Evolutionary conservation across 2,329 filamentous ascomycete species (phyloP).

Genomic region (Didymella arachidicola): DNA sequence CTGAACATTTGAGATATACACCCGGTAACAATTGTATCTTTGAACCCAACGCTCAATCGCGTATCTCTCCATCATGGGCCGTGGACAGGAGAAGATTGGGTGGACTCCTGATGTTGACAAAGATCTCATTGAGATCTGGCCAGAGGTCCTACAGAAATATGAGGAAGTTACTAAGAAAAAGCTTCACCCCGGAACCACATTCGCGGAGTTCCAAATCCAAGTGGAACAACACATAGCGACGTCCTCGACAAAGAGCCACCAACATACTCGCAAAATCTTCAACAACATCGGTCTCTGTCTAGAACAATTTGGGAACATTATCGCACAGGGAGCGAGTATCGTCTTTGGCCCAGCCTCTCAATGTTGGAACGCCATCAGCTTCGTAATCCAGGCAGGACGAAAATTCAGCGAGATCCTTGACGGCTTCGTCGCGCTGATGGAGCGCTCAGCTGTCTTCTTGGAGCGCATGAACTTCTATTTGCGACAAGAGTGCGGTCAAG

Average conservation of each 20-base stretch:
- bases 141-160: constrained; percentile 19
- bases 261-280: constrained; percentile 13
- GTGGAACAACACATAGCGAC: neutral
- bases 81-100: neutral
- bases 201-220: constrained; percentile 14
- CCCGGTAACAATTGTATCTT: too few species aligned
- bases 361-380: constrained; percentile 30
- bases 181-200: constrained; percentile 7
- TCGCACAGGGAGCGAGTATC: constrained; percentile 14
- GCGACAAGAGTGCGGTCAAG: neutral
- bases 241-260: constrained; percentile 11
- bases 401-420: constrained; percentile 17
- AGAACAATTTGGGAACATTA: constrained; percentile 15
- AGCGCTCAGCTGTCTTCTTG: constrained; percentile 24
- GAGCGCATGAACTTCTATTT: constrained; percentile 18
- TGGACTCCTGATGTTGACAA: constrained; percentile 6
- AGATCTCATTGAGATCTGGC: constrained; percentile 26
- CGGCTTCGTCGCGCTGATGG: constrained; percentile 29
- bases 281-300: constrained; percentile 16
- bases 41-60: too few species aligned
- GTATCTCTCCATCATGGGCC: neutral
- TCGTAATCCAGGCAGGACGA: constrained; percentile 20
- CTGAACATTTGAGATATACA: too few species aligned
- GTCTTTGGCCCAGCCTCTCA: constrained; percentile 23
- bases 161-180: constrained; percentile 24